Evolutionary conservation across 495 filamentous ascomycete species (phyloP).

Genomic region (Xylaria telfairii): DNA sequence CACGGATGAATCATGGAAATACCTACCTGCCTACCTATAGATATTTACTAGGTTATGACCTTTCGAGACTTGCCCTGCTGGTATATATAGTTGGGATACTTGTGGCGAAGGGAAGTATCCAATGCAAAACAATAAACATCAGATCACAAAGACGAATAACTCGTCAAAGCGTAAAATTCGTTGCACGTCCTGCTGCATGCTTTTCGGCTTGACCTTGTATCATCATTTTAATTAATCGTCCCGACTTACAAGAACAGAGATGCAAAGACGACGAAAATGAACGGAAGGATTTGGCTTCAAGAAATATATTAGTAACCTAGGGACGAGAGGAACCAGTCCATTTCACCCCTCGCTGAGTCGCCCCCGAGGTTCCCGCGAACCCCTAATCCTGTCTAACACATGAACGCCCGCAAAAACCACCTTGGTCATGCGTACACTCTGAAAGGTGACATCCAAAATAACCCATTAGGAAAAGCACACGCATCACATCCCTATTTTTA

Average conservation of each 20-base stretch:
- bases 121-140: background rate
- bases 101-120: background rate
- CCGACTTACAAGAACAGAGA: background rate
- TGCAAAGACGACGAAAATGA: background rate
- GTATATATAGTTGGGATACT: background rate
- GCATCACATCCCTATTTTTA: background rate
- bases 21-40: background rate
- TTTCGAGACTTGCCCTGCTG: background rate
- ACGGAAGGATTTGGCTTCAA: background rate
- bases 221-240: background rate
- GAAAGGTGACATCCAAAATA: background rate
- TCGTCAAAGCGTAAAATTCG: background rate
- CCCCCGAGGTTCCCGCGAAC: background rate
- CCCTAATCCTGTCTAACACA: slow-evolving; percentile 22
- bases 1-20: background rate
- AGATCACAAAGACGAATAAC: background rate
- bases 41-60: background rate
- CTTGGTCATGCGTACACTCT: background rate
- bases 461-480: background rate
- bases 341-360: slow-evolving; percentile 18
- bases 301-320: background rate
- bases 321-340: slow-evolving; percentile 37
- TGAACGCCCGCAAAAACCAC: slow-evolving; percentile 29
- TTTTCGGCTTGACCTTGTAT: background rate
- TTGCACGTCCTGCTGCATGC: background rate